Conservation (phyloP, 2,329 filamentous ascomycete genomes). For the Colletotrichum viniferum region DNA sequence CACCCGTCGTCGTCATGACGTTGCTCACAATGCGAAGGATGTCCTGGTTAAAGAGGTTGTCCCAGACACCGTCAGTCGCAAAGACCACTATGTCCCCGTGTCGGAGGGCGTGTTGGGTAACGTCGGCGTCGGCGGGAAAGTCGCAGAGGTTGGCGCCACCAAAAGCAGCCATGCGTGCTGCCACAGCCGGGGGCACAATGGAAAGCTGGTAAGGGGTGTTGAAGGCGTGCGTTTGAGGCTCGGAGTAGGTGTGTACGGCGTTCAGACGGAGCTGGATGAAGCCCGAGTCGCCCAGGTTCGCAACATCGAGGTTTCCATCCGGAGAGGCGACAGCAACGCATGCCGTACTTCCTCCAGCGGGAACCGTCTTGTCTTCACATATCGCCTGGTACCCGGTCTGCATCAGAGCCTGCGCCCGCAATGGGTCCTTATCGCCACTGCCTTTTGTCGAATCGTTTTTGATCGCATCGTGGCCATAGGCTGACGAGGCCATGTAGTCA, state of each 20-base stretch:
- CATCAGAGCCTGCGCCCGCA: slow-evolving; percentile 58
- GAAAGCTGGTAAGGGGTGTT: slow-evolving; percentile 97
- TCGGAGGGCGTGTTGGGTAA: slow-evolving; percentile 75
- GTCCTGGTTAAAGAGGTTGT: slow-evolving; percentile 92
- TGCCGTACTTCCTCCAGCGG: slow-evolving; percentile 89
- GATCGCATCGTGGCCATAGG: slow-evolving; percentile 57
- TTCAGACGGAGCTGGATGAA: slow-evolving; percentile 87
- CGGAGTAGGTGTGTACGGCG: slow-evolving; percentile 81
- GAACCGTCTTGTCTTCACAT: slow-evolving; percentile 72
- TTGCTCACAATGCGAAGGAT: slow-evolving; percentile 80
- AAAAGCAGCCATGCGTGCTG: slow-evolving; percentile 81
- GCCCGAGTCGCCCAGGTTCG: slow-evolving; percentile 94
- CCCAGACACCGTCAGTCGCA: slow-evolving; percentile 93
- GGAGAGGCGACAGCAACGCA: slow-evolving; percentile 80
- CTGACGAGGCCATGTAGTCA: slow-evolving; percentile 85
- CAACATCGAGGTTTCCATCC: slow-evolving; percentile 80
- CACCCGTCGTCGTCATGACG: slow-evolving; percentile 74
- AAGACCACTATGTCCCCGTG: slow-evolving; percentile 95
- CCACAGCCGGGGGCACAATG: slow-evolving; percentile 80
- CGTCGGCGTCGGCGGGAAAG: slow-evolving; percentile 80
- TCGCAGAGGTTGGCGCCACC: slow-evolving; percentile 84
- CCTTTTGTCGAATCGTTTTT: slow-evolving; percentile 28
- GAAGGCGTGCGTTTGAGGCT: slow-evolving; percentile 93
- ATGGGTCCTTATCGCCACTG: neutral
- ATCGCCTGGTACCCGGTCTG: slow-evolving; percentile 85